Conservation (phyloP, 345 rosid genomes). For the Nephelium lappaceum region DNA sequence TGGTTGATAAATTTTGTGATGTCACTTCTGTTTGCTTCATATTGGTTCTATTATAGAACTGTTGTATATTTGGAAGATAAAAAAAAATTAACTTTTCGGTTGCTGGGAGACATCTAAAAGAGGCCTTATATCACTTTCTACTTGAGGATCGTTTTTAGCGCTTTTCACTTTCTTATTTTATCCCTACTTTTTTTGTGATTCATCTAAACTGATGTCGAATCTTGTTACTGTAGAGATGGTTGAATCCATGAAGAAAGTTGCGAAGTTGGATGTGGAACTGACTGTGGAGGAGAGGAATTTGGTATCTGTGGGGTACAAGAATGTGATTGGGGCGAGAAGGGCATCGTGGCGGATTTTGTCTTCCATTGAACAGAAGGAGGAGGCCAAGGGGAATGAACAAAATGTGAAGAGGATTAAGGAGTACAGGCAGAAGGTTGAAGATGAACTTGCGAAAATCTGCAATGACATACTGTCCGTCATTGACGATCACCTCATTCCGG, state of each 20-base stretch:
- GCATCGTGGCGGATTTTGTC: slow-evolving; percentile 77
- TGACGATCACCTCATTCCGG: slow-evolving; percentile 69
- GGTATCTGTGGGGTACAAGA: slow-evolving; percentile 85
- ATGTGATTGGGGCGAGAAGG: slow-evolving; percentile 85
- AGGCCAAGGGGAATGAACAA: slow-evolving; percentile 67
- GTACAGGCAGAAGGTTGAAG: slow-evolving; percentile 72
- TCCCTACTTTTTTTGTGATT: neutral
- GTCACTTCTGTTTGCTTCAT: neutral
- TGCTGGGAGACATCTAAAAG: neutral
- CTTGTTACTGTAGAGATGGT: slow-evolving; percentile 65
- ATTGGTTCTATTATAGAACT: neutral
- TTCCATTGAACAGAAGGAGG: slow-evolving; percentile 89
- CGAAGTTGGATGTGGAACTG: slow-evolving; percentile 68
- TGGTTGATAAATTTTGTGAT: neutral
- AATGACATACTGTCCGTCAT: slow-evolving; percentile 65
- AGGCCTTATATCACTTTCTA: neutral
- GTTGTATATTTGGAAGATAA: neutral
- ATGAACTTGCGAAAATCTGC: slow-evolving; percentile 73
- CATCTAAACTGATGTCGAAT: neutral
- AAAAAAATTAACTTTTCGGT: neutral
- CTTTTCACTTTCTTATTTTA: neutral
- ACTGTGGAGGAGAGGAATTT: slow-evolving; percentile 86
- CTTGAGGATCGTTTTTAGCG: neutral
- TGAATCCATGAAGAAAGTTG: slow-evolving; percentile 80
- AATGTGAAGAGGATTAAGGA: slow-evolving; percentile 73